Base-by-base conservation (phyloP, 2,329 filamentous ascomycete species). In the Chrysosphaeria jannelii region DNA sequence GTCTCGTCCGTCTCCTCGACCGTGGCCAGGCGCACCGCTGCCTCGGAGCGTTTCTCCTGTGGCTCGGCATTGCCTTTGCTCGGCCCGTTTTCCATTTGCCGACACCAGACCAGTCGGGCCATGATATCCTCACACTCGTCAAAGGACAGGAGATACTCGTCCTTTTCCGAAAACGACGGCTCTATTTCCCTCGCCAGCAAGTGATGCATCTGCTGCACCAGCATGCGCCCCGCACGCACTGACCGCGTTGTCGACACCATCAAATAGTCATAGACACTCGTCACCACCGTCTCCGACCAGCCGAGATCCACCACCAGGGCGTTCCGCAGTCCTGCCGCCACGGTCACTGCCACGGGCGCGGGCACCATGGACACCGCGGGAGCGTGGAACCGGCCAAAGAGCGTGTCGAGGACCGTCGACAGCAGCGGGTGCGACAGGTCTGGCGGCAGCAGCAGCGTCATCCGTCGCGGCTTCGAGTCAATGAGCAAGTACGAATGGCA, bases 201-300 rank as follows among this genome's bases (percentile, higher is more conserved):
- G 26, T 54, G 56, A 33, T 66, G 71, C 34, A 76, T 65, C 27
- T 66, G 57, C 33, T 68, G 53, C 20, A 69, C 57, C 11, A 93
- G 46, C 27, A 57, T 41, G 36, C 66, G 79, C 28, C 69, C 76
- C 16, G 63, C 78, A 31, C 85, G 56, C 9, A 74, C 52, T 19
- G 61, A 81, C 25, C 74, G 57, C 27, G 53, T 59, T 25, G 61
- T 62, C 10, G 55, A 51, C 2, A 90, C 61, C 39, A 89, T 78
- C 25, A 74, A 66, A 40, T 78, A 90, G 44, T 97, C 85, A 38
- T 79, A 93, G 5, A 93, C 55, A 5, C 67, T 71, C 1, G 76
- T 89, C 12, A 88, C 60, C 1, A 68, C 57, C 0, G 79, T 89
- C 42, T 93, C 85, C 20, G 65, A 57, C 85, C 85, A 97, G 20